Evolutionary conservation across 2,329 filamentous ascomycete species (phyloP).

Genomic region (Coniochaeta prunicola): DNA sequence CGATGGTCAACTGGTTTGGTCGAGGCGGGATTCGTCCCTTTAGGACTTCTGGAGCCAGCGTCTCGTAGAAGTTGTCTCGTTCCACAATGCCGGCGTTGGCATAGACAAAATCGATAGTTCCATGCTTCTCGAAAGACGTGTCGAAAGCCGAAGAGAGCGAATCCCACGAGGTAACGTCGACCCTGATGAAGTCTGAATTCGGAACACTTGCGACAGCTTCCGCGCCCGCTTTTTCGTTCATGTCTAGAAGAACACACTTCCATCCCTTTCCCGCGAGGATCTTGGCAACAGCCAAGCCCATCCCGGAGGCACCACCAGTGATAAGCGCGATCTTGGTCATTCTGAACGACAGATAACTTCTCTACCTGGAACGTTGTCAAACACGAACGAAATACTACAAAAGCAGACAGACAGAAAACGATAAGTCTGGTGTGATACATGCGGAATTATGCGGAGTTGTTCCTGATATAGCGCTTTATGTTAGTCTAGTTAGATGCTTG

Average conservation of each 20-base stretch:
- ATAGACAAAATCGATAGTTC: conserved; percentile 37
- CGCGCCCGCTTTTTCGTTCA: conserved; percentile 11
- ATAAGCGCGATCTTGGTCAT: conserved; percentile 12
- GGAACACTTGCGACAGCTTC: conserved; percentile 3
- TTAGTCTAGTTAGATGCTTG: too few species aligned
- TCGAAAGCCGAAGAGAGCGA: conserved; percentile 7
- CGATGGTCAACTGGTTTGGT: conserved; percentile 18
- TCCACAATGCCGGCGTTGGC: conserved; percentile 40
- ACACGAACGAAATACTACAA: too few species aligned
- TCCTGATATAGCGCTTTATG: too few species aligned
- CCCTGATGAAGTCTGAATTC: conserved; percentile 6
- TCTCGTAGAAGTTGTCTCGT: conserved; percentile 23
- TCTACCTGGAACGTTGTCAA: too few species aligned
- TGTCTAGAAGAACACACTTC: conserved; percentile 13
- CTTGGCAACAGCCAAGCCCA: conserved; percentile 16
- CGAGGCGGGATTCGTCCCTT: conserved; percentile 11
- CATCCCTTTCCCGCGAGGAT: conserved; percentile 8
- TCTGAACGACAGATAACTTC: not conserved
- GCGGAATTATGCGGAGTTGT: too few species aligned
- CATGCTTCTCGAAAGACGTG: conserved; percentile 5
- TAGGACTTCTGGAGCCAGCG: not conserved
- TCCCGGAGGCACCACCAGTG: conserved; percentile 11
- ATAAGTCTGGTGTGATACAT: too few species aligned
- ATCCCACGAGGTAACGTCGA: conserved; percentile 11
- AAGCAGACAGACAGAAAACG: too few species aligned